Evolutionary conservation across 1,284 basidiomycete species (phyloP).

Genomic region (Schizophyllum amplum): DNA sequence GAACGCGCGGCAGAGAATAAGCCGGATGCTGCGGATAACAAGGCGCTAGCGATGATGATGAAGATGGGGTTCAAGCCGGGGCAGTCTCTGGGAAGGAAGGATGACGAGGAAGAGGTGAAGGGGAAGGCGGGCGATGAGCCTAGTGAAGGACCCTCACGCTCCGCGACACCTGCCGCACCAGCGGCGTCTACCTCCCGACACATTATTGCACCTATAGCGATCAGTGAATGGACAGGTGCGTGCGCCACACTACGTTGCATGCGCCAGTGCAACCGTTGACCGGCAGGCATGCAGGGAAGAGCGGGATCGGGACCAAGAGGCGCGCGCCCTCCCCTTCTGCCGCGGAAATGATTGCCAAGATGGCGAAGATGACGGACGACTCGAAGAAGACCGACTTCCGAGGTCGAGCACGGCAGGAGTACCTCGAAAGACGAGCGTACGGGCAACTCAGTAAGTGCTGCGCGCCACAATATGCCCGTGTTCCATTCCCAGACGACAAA

Average conservation of each 20-base stretch:
- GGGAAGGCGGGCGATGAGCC: slow-evolving; percentile 6
- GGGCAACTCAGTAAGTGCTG: slow-evolving; percentile 44
- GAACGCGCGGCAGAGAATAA: slow-evolving; percentile 60
- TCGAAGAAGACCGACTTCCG: slow-evolving; percentile 51
- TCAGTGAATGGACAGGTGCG: slow-evolving; percentile 73
- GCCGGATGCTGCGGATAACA: slow-evolving; percentile 40
- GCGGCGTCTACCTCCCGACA: slow-evolving; percentile 25
- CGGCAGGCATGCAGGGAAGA: slow-evolving; percentile 47
- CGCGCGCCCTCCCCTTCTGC: slow-evolving; percentile 55
- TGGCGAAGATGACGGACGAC: slow-evolving; percentile 61
- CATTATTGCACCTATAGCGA: slow-evolving; percentile 53
- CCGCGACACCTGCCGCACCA: neutral
- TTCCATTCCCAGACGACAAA: neutral
- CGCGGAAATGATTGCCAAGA: slow-evolving; percentile 60
- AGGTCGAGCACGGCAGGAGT: slow-evolving; percentile 59
- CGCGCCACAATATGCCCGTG: no score
- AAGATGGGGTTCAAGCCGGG: slow-evolving; percentile 86
- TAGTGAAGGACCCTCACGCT: neutral
- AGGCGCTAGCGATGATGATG: slow-evolving; percentile 80
- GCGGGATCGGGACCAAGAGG: slow-evolving; percentile 68
- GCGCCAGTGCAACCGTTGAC: slow-evolving; percentile 1
- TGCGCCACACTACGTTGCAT: slow-evolving; percentile 11
- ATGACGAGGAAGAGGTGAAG: slow-evolving; percentile 10
- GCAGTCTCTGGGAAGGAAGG: slow-evolving; percentile 52
- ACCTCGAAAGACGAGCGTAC: slow-evolving; percentile 66